These are phyloP conservation scores for Macroventuria anomochaeta DNA, from an alignment of 2,329 filamentous ascomycete genomes.

Conservation along the genomic window DNA sequence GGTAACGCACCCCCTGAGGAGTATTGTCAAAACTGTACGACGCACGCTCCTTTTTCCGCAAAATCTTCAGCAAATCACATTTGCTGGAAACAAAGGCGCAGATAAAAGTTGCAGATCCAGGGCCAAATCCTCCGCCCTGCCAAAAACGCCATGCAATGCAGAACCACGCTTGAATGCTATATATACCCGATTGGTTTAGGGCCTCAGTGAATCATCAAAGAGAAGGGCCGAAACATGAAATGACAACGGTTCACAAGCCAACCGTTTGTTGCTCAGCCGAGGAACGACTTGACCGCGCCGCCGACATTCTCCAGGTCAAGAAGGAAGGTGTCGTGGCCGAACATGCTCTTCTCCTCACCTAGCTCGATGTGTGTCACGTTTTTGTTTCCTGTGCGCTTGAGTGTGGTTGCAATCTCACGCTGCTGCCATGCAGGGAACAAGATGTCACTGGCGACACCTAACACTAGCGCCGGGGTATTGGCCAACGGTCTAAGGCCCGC, in stretches of 20 bases:
- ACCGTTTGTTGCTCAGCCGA: constrained; percentile 59
- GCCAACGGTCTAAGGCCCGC: constrained; percentile 73
- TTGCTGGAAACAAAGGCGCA: background rate
- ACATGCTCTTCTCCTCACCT: constrained; percentile 90
- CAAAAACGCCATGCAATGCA: constrained; percentile 37
- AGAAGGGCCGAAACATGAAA: constrained; percentile 7
- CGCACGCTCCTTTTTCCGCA: background rate
- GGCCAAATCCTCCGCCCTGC: background rate
- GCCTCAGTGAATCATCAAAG: background rate
- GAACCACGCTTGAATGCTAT: constrained; percentile 16
- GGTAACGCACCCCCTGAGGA: too few species aligned
- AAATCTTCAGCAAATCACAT: background rate
- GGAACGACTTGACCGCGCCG: constrained; percentile 78
- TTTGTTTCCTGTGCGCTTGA: constrained; percentile 78
- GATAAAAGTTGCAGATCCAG: constrained; percentile 11
- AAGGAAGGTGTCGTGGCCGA: constrained; percentile 96
- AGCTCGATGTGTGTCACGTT: constrained; percentile 88
- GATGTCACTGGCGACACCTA: constrained; percentile 95
- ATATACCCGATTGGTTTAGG: constrained; percentile 1
- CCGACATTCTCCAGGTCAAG: constrained; percentile 92
- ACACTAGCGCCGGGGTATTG: constrained; percentile 81
- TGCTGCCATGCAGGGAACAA: constrained; percentile 99
- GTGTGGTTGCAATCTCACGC: constrained; percentile 85
- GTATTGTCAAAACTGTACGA: background rate
- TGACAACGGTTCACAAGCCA: background rate